Evolutionary conservation across 768 basidiomycete species (phyloP).

Genomic region (Auricularia sp.): DNA sequence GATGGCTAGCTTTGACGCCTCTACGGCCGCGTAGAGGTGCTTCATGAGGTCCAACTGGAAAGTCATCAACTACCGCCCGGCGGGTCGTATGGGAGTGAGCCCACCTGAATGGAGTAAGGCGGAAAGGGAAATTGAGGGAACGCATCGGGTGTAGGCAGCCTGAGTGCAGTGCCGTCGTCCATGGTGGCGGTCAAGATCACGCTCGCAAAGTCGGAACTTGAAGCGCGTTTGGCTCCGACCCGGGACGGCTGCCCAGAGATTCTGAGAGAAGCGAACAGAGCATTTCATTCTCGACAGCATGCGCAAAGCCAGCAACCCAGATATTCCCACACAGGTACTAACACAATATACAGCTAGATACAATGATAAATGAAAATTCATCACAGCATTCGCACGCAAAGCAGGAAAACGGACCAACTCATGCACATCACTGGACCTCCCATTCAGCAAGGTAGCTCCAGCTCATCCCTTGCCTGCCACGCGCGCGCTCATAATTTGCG

Average conservation of each 20-base stretch:
- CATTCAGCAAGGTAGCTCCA: not conserved
- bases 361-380: no score
- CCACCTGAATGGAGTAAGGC: conserved; percentile 56
- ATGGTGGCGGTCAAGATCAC: not conserved
- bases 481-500: not conserved
- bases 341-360: no score
- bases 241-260: no score
- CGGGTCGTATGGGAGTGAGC: not conserved
- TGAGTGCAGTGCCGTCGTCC: conserved; percentile 11
- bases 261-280: no score
- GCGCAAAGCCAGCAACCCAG: no score
- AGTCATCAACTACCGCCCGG: not conserved
- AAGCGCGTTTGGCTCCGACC: no score
- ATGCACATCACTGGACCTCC: not conserved
- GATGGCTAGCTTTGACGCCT: conserved; percentile 61
- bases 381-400: no score
- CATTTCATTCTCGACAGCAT: no score
- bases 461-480: not conserved
- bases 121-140: conserved; percentile 81
- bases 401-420: no score
- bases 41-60: conserved; percentile 75
- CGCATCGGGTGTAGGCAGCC: conserved; percentile 48
- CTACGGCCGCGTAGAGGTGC: conserved; percentile 73
- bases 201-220: no score
- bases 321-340: no score